Conservation (phyloP, 495 filamentous ascomycete species). For the Aspergillus sparsus region DNA sequence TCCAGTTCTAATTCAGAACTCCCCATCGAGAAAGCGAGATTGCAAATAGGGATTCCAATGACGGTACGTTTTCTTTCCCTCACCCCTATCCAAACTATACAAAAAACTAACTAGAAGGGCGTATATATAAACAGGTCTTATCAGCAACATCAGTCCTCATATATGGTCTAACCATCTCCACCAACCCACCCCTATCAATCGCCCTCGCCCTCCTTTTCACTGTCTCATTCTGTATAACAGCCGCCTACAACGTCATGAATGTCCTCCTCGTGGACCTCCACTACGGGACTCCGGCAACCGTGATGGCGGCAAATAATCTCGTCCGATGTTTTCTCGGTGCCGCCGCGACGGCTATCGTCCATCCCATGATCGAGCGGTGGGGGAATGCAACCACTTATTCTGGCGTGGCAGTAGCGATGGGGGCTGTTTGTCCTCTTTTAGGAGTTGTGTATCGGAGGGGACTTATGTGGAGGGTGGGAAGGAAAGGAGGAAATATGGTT, state of each 20-base stretch:
- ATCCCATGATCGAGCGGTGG: constrained; percentile 52
- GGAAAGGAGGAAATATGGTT: neutral
- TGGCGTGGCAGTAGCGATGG: constrained; percentile 21
- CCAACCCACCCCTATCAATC: constrained; percentile 42
- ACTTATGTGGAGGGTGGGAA: constrained; percentile 17
- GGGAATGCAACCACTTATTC: constrained; percentile 26
- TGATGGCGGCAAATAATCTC: constrained; percentile 70
- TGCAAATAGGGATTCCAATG: constrained; percentile 44
- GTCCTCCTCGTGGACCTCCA: constrained; percentile 61
- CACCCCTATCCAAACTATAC: neutral
- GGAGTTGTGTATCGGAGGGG: constrained; percentile 26
- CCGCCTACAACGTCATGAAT: constrained; percentile 49
- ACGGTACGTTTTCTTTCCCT: constrained; percentile 16
- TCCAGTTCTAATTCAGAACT: constrained; percentile 20
- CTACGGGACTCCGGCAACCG: constrained; percentile 58
- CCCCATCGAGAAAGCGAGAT: constrained; percentile 46
- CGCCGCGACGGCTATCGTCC: constrained; percentile 57
- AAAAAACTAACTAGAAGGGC: neutral
- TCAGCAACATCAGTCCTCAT: constrained; percentile 19
- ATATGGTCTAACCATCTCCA: constrained; percentile 22
- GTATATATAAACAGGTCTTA: constrained; percentile 19
- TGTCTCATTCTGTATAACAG: constrained; percentile 54
- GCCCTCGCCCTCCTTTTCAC: constrained; percentile 56
- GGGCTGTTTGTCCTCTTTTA: constrained; percentile 21
- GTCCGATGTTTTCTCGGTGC: constrained; percentile 67